Conservation (phyloP, 2,329 filamentous ascomycete species). For the Aspergillus novofumigatus region DNA sequence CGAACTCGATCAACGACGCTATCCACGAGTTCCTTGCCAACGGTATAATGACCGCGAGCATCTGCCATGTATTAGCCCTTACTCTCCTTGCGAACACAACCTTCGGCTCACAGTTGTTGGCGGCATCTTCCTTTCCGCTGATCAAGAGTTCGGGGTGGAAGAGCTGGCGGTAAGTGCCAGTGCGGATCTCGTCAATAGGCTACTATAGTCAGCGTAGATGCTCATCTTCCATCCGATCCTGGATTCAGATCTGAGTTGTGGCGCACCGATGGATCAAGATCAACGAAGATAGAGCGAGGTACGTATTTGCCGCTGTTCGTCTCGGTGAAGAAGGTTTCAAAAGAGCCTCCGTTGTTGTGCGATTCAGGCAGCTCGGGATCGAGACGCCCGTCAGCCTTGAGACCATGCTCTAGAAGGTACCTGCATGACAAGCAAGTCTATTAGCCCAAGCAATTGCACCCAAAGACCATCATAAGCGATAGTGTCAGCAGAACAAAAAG, state of each 20-base stretch:
- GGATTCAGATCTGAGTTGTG: neutral
- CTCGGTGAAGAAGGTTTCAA: conserved; percentile 65
- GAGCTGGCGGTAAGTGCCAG: conserved; percentile 58
- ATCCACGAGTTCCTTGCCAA: conserved; percentile 64
- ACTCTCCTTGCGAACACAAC: neutral
- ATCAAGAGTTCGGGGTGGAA: conserved; percentile 65
- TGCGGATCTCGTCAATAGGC: conserved; percentile 65
- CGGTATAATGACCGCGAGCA: conserved; percentile 65
- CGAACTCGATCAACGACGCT: conserved; percentile 61
- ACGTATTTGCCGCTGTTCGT: conserved; percentile 63
- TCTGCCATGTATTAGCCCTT: conserved; percentile 38
- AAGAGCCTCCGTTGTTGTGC: conserved; percentile 52
- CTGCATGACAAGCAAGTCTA: conserved; percentile 31
- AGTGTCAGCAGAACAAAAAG: conserved; percentile 17
- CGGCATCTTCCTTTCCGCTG: conserved; percentile 65
- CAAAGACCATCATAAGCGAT: neutral
- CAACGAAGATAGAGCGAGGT: conserved; percentile 63
- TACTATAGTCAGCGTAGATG: conserved; percentile 21
- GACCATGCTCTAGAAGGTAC: conserved; percentile 63
- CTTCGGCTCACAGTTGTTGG: conserved; percentile 57
- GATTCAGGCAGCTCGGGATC: conserved; percentile 53
- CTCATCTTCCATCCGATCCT: neutral
- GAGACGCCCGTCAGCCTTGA: conserved; percentile 56
- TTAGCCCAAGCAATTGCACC: neutral
- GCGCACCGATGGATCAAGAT: conserved; percentile 60